Conservation (phyloP, 331 rosid species). For the Telfairia occidentalis region DNA sequence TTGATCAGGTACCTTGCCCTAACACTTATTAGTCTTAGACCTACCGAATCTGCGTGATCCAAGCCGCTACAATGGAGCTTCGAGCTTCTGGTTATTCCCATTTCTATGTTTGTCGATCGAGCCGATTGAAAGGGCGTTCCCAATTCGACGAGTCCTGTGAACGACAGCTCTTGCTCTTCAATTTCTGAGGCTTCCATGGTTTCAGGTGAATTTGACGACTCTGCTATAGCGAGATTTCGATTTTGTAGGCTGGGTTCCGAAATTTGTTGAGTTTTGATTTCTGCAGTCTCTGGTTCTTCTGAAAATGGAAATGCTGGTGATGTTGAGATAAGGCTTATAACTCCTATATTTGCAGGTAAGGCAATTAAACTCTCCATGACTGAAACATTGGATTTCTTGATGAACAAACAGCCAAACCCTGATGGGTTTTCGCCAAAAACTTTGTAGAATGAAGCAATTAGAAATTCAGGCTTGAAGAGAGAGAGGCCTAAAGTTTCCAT, state of each 20-base stretch:
- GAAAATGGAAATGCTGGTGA: slow-evolving; percentile 9
- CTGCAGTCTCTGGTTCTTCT: background rate
- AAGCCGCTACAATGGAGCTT: slow-evolving; percentile 49
- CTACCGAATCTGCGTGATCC: slow-evolving; percentile 71
- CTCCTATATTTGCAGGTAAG: slow-evolving; percentile 35
- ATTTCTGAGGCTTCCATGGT: background rate
- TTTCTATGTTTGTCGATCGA: slow-evolving; percentile 14
- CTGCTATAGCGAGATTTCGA: background rate
- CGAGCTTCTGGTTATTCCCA: background rate
- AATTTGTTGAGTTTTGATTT: background rate
- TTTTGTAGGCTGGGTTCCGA: slow-evolving; percentile 1
- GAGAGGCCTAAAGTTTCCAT: slow-evolving; percentile 71
- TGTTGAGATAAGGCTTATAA: slow-evolving; percentile 42
- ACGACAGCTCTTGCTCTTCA: slow-evolving; percentile 12
- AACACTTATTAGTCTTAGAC: slow-evolving; percentile 37
- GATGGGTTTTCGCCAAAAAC: slow-evolving; percentile 71
- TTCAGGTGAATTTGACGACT: background rate
- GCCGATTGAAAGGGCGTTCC: slow-evolving; percentile 15
- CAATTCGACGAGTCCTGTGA: slow-evolving; percentile 29
- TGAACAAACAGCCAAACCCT: slow-evolving; percentile 72
- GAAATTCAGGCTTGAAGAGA: slow-evolving; percentile 73
- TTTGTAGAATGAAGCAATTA: slow-evolving; percentile 63
- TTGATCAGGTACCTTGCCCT: slow-evolving; percentile 50
- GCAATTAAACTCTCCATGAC: slow-evolving; percentile 27
- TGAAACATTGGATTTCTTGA: slow-evolving; percentile 50